Percentiles rank a stretch among this genome's conserved stretches.
Evolutionary conservation across 169 alveolate genomes (phyloP).

Genomic region (Plasmodium vivax): DNA sequence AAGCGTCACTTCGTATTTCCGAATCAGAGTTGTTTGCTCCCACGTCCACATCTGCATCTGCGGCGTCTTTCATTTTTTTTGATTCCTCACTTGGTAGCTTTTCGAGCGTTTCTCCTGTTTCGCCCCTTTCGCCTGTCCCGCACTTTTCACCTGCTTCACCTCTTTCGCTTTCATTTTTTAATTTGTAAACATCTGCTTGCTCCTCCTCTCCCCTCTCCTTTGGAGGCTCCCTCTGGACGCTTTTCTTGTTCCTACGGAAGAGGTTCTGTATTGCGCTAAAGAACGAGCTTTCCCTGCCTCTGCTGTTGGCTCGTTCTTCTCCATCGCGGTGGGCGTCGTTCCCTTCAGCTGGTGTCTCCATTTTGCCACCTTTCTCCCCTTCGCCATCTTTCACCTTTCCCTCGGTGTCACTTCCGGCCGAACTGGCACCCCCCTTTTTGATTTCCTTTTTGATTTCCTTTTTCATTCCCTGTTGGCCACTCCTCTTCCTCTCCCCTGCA

Average conservation of each 20-base stretch:
- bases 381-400: not conserved
- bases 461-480: not conserved
- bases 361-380: not conserved
- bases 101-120: not conserved
- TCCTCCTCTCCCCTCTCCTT: not conserved
- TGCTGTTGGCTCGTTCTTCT: not conserved
- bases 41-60: conserved; percentile 3
- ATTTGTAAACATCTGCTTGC: not conserved
- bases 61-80: not conserved
- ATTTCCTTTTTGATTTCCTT: not conserved
- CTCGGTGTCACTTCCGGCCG: not conserved
- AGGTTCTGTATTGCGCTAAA: not conserved
- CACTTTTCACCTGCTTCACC: not conserved
- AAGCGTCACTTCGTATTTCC: not conserved
- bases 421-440: not conserved
- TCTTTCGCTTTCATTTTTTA: not conserved
- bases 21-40: not conserved
- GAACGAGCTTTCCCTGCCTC: not conserved
- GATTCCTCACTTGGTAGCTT: not conserved
- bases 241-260: not conserved
- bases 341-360: not conserved
- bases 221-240: not conserved
- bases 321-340: not conserved
- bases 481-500: not conserved
- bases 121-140: not conserved